These are phyloP conservation scores for Leccinum boreale DNA, from an alignment of 768 basidiomycete genomes.

Conservation along the genomic window DNA sequence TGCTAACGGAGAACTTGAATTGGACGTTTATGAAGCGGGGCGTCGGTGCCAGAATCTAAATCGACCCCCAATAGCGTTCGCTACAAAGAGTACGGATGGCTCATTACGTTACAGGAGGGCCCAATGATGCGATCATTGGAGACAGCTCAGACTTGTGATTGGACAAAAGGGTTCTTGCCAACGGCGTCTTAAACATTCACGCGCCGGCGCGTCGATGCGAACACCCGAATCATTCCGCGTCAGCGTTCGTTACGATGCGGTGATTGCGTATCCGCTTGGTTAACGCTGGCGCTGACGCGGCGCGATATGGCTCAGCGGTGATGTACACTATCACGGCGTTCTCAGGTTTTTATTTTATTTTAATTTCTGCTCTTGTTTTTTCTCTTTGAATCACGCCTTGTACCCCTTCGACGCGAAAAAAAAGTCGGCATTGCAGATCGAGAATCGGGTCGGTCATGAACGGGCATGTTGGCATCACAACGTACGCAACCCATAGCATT, in stretches of 20 bases:
- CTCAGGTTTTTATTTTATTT: neutral
- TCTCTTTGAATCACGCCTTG: neutral
- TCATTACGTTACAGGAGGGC: neutral
- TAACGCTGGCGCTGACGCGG: neutral
- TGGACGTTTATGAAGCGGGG: neutral
- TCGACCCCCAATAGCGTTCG: neutral
- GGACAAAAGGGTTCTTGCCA: neutral
- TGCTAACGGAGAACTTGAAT: neutral
- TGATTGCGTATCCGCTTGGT: neutral
- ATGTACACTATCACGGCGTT: neutral
- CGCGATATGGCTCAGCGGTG: neutral
- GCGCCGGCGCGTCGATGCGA: neutral
- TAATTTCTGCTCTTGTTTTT: neutral
- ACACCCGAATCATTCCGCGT: neutral
- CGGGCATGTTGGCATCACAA: neutral
- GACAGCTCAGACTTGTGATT: neutral
- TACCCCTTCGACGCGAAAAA: neutral
- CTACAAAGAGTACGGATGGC: neutral
- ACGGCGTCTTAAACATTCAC: neutral
- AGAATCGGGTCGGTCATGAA: neutral
- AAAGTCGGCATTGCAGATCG: neutral
- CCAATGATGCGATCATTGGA: neutral
- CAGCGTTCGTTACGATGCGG: neutral
- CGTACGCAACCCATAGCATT: neutral
- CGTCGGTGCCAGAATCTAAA: neutral